These are phyloP conservation scores for Penicillium sp. DNA, from an alignment of 2,329 filamentous ascomycete species.

Conservation along the genomic window DNA sequence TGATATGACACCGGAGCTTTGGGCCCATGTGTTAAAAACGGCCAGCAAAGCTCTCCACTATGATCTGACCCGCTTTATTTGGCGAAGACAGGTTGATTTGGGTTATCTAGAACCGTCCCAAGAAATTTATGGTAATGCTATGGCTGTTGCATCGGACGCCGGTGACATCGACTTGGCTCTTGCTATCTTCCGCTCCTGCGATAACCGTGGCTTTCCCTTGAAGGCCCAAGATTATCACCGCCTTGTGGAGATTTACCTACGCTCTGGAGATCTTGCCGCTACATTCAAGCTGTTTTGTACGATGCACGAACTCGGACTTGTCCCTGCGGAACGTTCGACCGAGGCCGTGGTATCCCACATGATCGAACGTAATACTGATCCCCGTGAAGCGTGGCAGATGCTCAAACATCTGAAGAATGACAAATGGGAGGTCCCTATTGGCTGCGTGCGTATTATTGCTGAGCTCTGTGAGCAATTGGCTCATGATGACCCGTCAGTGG, in stretches of 20 bases:
- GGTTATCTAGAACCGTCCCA: slow-evolving; percentile 63
- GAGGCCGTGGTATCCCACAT: slow-evolving; percentile 63
- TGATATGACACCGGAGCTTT: slow-evolving; percentile 58
- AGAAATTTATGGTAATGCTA: slow-evolving; percentile 65
- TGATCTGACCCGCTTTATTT: slow-evolving; percentile 67
- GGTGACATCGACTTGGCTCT: slow-evolving; percentile 69
- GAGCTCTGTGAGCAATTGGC: slow-evolving; percentile 50
- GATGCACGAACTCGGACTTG: slow-evolving; percentile 66
- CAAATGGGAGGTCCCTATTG: slow-evolving; percentile 51
- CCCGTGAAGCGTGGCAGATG: slow-evolving; percentile 55
- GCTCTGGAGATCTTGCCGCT: slow-evolving; percentile 59
- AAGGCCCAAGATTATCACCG: slow-evolving; percentile 74
- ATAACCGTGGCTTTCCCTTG: slow-evolving; percentile 56
- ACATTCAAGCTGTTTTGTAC: slow-evolving; percentile 71
- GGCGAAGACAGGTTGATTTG: slow-evolving; percentile 65
- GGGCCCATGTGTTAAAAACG: slow-evolving; percentile 73
- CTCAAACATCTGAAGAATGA: slow-evolving; percentile 57
- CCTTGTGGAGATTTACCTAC: slow-evolving; percentile 69
- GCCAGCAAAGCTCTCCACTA: slow-evolving; percentile 66
- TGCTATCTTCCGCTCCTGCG: slow-evolving; percentile 67
- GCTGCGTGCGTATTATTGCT: slow-evolving; percentile 51
- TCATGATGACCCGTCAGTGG: slow-evolving; percentile 30
- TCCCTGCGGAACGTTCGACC: slow-evolving; percentile 61
- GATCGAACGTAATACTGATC: slow-evolving; percentile 45
- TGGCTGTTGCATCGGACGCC: slow-evolving; percentile 69